A percentile compares a stretch with the other conserved stretches of the same genome.
These are phyloP conservation scores for Fusarium papillatum DNA, from an alignment of 2,329 filamentous ascomycete genomes.

Conservation along the genomic window DNA sequence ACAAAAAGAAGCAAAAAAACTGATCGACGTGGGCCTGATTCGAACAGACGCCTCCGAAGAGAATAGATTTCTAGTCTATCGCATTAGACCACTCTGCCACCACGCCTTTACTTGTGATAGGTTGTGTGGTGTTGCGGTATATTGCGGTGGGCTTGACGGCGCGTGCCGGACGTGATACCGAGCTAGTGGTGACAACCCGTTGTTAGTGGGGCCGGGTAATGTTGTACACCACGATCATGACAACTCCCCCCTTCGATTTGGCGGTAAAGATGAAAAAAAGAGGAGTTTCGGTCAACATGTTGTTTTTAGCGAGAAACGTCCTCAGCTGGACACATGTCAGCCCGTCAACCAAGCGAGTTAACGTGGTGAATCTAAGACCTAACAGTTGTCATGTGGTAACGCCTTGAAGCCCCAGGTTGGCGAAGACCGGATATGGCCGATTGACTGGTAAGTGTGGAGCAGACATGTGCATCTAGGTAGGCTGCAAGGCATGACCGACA, in stretches of 20 bases:
- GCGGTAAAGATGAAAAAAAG: neutral
- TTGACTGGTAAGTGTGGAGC: neutral
- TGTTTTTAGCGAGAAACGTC: neutral
- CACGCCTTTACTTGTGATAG: constrained; percentile 31
- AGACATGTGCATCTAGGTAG: neutral
- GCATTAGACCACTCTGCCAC: constrained; percentile 51
- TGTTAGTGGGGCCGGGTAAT: neutral
- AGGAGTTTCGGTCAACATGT: neutral
- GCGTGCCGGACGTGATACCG: neutral
- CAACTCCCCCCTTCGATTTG: neutral
- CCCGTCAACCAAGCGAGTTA: neutral
- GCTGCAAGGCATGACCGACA: neutral
- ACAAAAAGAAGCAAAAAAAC: constrained; percentile 14
- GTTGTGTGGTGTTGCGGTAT: neutral
- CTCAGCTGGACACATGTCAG: neutral
- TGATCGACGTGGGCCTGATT: constrained; percentile 48
- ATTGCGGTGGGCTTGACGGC: neutral
- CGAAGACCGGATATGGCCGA: neutral
- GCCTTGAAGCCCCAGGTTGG: neutral
- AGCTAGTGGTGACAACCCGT: neutral
- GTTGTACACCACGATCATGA: neutral
- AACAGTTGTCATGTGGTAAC: constrained; percentile 11
- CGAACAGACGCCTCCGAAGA: constrained; percentile 50
- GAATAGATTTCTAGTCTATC: constrained; percentile 51
- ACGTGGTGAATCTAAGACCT: neutral